Percentiles rank a stretch among this genome's conserved stretches.
Evolutionary conservation across 495 filamentous ascomycete genomes (phyloP).

Genomic region (Trichoderma virens): DNA sequence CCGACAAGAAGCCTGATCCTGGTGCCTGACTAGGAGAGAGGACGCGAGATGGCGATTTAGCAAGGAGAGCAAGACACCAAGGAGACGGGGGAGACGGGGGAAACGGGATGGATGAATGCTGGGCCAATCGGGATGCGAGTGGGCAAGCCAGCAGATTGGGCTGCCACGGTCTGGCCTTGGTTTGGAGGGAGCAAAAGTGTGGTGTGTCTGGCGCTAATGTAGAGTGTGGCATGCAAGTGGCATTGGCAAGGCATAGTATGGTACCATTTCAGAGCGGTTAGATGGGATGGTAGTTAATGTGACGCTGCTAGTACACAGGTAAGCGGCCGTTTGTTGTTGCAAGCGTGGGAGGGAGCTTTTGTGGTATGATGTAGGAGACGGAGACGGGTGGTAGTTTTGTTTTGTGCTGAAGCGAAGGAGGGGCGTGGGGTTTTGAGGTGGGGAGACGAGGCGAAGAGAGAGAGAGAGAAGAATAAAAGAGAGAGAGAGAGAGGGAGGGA

Average conservation of each 20-base stretch:
- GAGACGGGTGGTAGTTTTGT: neutral
- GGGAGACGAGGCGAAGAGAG: neutral
- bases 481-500: too few species aligned
- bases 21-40: neutral
- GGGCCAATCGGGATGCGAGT: neutral
- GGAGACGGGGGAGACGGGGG: neutral
- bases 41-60: neutral
- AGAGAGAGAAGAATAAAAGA: neutral
- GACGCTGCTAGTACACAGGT: too few species aligned
- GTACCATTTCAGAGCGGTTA: neutral
- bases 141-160: neutral
- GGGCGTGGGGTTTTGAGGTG: neutral
- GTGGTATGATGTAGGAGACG: neutral
- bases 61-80: neutral
- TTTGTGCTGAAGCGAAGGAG: neutral
- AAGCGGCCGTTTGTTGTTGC: neutral
- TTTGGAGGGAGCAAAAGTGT: neutral
- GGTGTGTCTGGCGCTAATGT: neutral
- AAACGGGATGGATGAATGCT: neutral
- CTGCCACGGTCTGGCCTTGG: neutral
- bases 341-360: too few species aligned
- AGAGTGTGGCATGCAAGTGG: neutral
- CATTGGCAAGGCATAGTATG: neutral
- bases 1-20: neutral
- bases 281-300: neutral